phyloP scores from a whole-genome alignment of 495 filamentous ascomycete species.

The Aspergillus haitiensis region DNA sequence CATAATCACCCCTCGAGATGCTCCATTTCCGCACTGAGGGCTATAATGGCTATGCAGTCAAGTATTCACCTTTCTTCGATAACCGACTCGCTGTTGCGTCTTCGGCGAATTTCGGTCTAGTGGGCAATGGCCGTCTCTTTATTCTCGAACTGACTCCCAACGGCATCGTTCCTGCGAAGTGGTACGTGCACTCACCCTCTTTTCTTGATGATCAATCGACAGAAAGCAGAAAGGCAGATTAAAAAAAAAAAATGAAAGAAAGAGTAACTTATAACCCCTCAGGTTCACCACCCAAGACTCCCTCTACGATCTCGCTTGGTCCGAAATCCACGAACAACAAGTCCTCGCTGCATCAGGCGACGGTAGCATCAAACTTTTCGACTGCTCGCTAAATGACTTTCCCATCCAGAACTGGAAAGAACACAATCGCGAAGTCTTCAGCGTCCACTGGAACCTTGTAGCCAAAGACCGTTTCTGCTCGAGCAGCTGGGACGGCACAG shows the following conservation, averaged over 20 bases:
- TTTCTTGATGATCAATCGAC: too few relatives aligned
- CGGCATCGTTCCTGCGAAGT: slow-evolving; percentile 81
- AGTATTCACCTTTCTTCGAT: slow-evolving; percentile 98
- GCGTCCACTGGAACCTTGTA: slow-evolving; percentile 86
- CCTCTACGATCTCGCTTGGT: slow-evolving; percentile 91
- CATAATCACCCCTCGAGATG: slow-evolving; percentile 51
- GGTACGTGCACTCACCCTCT: slow-evolving; percentile 34
- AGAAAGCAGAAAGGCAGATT: too few relatives aligned
- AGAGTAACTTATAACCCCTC: slow-evolving; percentile 4
- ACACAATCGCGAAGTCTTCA: slow-evolving; percentile 88
- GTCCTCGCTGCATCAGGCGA: slow-evolving; percentile 84
- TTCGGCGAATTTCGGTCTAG: slow-evolving; percentile 90
- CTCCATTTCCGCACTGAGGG: slow-evolving; percentile 90
- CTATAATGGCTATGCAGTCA: slow-evolving; percentile 91
- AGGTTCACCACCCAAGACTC: slow-evolving; percentile 96
- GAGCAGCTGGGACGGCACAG: slow-evolving; percentile 88
- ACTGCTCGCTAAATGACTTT: slow-evolving; percentile 72
- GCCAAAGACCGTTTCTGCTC: slow-evolving; percentile 89
- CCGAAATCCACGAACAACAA: slow-evolving; percentile 92
- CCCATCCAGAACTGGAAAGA: slow-evolving; percentile 87
- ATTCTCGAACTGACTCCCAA: slow-evolving; percentile 75
- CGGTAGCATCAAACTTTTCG: slow-evolving; percentile 92
- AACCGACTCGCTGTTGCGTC: slow-evolving; percentile 84
- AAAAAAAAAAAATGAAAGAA: too few relatives aligned
- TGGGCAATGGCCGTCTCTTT: slow-evolving; percentile 89